Evolutionary conservation across 441 rosid genomes (phyloP).

Genomic region (Euphorbia corollata): DNA sequence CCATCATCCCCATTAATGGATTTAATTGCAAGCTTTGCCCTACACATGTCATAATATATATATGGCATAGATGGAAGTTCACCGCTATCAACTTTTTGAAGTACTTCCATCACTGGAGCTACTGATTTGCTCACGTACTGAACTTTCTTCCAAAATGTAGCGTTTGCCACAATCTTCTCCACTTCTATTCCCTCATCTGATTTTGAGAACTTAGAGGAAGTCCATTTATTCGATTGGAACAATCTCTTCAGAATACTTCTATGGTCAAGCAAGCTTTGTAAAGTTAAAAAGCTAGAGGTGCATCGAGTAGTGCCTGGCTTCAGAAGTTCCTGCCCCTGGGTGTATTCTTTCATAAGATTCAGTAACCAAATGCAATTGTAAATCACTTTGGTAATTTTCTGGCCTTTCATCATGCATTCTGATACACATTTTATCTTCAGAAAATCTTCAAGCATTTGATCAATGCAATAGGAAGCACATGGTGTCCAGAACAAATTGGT

Average conservation of each 20-base stretch:
- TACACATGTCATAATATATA: conserved; percentile 60
- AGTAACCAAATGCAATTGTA: conserved; percentile 60
- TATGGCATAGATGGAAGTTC: conserved; percentile 53
- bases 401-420: conserved; percentile 68
- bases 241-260: conserved; percentile 60
- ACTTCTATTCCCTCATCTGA: conserved; percentile 75
- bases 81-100: conserved; percentile 47
- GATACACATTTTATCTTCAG: conserved; percentile 58
- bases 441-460: conserved; percentile 70
- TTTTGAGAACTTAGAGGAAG: conserved; percentile 48
- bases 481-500: conserved; percentile 90
- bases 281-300: conserved; percentile 53
- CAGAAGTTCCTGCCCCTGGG: conserved; percentile 74
- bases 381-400: conserved; percentile 66
- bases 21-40: conserved; percentile 64
- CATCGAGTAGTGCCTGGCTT: conserved; percentile 51
- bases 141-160: conserved; percentile 81
- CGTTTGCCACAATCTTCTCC: conserved; percentile 53
- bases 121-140: conserved; percentile 60
- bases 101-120: conserved; percentile 67
- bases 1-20: conserved; percentile 61
- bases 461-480: conserved; percentile 66
- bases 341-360: conserved; percentile 68
- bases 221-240: conserved; percentile 78
- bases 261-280: conserved; percentile 60